phyloP scores from a whole-genome alignment of 148 eudicot genomes.

The Chenopodium berlandieri region DNA sequence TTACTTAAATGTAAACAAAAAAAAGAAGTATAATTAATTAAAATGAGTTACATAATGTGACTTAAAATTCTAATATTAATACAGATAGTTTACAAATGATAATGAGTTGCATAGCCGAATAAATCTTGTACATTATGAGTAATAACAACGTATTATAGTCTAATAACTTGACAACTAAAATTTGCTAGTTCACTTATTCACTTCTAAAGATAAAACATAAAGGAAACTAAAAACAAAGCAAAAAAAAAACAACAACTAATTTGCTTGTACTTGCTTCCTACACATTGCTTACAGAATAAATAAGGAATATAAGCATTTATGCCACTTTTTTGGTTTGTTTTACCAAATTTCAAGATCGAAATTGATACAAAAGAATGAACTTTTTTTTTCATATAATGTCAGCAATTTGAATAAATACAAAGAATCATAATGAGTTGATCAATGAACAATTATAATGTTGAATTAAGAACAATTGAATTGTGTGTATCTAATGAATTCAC shows the following conservation, averaged over 20 bases:
- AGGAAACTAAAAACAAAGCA: not conserved
- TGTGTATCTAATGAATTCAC: conserved; percentile 33
- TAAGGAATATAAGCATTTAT: conserved; percentile 20
- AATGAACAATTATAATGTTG: conserved; percentile 14
- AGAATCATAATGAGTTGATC: conserved; percentile 9
- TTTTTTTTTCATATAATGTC: not conserved
- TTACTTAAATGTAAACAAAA: too few species aligned
- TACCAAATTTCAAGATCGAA: conserved; percentile 12
- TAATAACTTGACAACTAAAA: conserved; percentile 12
- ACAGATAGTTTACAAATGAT: not conserved
- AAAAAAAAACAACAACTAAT: not conserved
- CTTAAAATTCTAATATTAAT: too few species aligned
- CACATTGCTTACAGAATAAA: conserved; percentile 26
- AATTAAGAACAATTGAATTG: conserved; percentile 23
- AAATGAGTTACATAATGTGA: too few species aligned
- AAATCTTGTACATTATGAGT: not conserved
- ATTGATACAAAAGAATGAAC: conserved; percentile 22
- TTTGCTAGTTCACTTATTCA: not conserved
- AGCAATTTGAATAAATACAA: conserved; percentile 15
- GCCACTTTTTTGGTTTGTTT: not conserved
- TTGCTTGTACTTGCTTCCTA: conserved; percentile 15
- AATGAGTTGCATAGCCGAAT: not conserved
- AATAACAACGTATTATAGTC: conserved; percentile 9
- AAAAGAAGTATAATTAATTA: too few species aligned
- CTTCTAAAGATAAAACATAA: not conserved